Conservation (phyloP, 2,329 filamentous ascomycete species). For the Alternaria gaisen region DNA sequence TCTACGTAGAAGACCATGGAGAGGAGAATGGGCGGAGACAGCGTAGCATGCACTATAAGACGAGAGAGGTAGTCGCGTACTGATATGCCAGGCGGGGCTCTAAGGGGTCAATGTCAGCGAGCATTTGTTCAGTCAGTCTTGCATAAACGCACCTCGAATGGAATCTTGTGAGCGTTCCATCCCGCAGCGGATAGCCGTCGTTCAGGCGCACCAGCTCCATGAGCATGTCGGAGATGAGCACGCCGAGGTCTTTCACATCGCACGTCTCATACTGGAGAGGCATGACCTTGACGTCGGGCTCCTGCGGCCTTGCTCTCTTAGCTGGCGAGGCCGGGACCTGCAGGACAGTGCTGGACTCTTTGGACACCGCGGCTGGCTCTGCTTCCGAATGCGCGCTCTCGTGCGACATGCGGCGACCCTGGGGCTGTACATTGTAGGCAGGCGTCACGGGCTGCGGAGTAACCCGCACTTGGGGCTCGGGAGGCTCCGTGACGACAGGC, state of each 20-base stretch:
- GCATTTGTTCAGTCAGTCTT: not conserved
- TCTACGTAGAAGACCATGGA: conserved; percentile 99
- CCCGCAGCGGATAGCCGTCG: conserved; percentile 83
- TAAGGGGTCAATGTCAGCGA: conserved; percentile 35
- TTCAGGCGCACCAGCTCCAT: conserved; percentile 94
- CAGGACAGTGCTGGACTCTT: conserved; percentile 26
- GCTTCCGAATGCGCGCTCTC: conserved; percentile 20
- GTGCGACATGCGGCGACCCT: conserved; percentile 20
- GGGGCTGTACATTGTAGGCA: conserved; percentile 28
- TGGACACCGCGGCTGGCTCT: conserved; percentile 24
- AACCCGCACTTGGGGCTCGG: conserved; percentile 48
- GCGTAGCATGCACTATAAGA: conserved; percentile 89
- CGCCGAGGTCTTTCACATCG: conserved; percentile 83
- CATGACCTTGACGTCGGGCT: conserved; percentile 64
- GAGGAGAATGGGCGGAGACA: conserved; percentile 91
- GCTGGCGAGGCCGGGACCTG: conserved; percentile 37
- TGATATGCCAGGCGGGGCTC: conserved; percentile 86
- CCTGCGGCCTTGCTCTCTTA: conserved; percentile 46
- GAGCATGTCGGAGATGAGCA: conserved; percentile 93
- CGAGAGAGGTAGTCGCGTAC: conserved; percentile 93
- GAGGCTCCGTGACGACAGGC: conserved; percentile 44
- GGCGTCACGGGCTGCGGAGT: conserved; percentile 41
- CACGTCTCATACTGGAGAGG: conserved; percentile 83
- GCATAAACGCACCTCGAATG: conserved; percentile 76
- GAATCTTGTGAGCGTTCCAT: conserved; percentile 89